These are phyloP conservation scores for Saturnispora kantuleensis DNA, from an alignment of 805 yeast genomes.

Conservation along the genomic window DNA sequence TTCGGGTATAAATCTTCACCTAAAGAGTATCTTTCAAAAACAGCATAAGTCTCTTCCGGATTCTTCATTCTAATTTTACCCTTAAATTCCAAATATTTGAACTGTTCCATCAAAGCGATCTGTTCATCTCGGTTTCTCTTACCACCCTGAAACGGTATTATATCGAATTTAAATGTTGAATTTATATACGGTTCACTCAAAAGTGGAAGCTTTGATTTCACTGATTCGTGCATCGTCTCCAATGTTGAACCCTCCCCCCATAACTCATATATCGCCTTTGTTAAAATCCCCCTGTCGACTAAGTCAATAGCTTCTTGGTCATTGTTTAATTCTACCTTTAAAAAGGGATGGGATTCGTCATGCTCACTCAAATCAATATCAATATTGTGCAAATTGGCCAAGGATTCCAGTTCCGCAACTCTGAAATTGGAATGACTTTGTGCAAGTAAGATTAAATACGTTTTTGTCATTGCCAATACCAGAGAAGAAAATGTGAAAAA, in stretches of 20 bases:
- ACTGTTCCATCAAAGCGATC: constrained; percentile 58
- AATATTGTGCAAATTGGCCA: constrained; percentile 58
- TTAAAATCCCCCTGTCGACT: constrained; percentile 57
- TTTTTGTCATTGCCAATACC: constrained; percentile 21
- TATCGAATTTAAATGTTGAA: constrained; percentile 69
- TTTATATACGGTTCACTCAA: constrained; percentile 30
- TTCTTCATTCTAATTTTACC: constrained; percentile 73
- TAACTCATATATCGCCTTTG: constrained; percentile 70
- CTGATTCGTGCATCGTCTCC: constrained; percentile 45
- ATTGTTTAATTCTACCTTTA: constrained; percentile 53
- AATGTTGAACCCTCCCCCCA: constrained; percentile 64
- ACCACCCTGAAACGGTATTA: constrained; percentile 65
- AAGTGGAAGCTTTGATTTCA: constrained; percentile 16
- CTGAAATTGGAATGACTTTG: constrained; percentile 77
- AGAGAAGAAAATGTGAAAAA: no score
- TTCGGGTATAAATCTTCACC: constrained; percentile 29
- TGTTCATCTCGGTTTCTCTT: constrained; percentile 42
- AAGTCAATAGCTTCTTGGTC: constrained; percentile 60
- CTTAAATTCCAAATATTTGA: constrained; percentile 56
- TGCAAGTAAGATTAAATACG: constrained; percentile 73
- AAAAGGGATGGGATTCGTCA: constrained; percentile 54
- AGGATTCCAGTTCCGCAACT: constrained; percentile 70
- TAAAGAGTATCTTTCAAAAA: constrained; percentile 62
- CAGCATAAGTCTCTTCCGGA: constrained; percentile 60
- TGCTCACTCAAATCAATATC: constrained; percentile 51